Percentiles rank a stretch among this genome's conserved stretches.
phyloP scores from a whole-genome alignment of 805 yeast species.

The Ascoidea rubescens region DNA sequence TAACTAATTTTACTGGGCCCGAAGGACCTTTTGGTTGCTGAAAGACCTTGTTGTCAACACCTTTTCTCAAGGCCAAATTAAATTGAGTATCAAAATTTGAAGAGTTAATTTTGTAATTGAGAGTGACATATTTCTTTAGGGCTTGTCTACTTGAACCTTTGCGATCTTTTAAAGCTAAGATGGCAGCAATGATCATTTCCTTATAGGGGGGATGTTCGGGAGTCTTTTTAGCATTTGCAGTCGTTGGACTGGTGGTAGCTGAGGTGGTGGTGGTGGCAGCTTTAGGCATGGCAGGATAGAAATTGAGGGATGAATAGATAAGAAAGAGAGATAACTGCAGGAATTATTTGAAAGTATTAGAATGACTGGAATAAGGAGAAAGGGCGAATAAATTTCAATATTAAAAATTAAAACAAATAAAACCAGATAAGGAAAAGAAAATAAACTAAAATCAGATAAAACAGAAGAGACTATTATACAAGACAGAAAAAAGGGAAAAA shows the following conservation, averaged over 20 bases:
- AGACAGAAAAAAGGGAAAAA: too few species aligned
- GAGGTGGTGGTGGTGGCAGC: constrained; percentile 8
- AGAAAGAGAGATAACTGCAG: neutral
- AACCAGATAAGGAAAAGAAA: too few species aligned
- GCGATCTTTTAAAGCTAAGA: constrained; percentile 60
- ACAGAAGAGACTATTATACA: too few species aligned
- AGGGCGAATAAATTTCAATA: neutral
- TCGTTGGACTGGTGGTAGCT: constrained; percentile 5
- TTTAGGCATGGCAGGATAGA: constrained; percentile 5
- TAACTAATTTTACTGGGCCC: constrained; percentile 58
- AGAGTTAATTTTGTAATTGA: constrained; percentile 45
- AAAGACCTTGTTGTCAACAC: constrained; percentile 66
- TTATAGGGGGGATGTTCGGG: constrained; percentile 19
- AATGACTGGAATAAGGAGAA: neutral
- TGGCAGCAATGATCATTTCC: constrained; percentile 36
- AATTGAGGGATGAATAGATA: neutral
- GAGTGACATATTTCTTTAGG: constrained; percentile 66
- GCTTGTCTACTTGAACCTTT: constrained; percentile 81
- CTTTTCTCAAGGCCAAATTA: constrained; percentile 67
- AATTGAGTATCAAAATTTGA: constrained; percentile 60
- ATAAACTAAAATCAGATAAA: too few species aligned
- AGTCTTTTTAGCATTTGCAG: constrained; percentile 6
- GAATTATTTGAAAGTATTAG: neutral
- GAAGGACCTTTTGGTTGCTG: constrained; percentile 83
- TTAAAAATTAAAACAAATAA: too few species aligned